Percentiles rank a stretch among this genome's conserved stretches.
phyloP scores from a whole-genome alignment of 148 eudicot species.

The Pouteria glomerata region DNA sequence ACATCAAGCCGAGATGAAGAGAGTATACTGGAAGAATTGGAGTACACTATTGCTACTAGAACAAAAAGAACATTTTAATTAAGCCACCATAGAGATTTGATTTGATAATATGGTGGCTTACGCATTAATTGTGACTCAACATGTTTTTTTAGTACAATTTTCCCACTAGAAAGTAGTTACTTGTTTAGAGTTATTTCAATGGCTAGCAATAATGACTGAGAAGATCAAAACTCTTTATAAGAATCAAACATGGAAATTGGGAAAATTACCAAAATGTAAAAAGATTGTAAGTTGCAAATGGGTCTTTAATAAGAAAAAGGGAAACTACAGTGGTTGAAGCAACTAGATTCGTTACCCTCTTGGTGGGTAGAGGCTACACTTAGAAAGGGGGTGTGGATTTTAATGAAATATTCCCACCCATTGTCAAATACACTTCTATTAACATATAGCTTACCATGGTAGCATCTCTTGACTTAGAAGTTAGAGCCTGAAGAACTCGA shows the following conservation, averaged over 20 bases:
- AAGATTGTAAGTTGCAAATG: constrained; percentile 4
- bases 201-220: neutral
- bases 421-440: constrained; percentile 7
- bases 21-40: neutral
- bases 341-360: neutral
- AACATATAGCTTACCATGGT: neutral
- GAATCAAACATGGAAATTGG: constrained; percentile 7
- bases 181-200: neutral
- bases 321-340: neutral
- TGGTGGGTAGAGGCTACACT: neutral
- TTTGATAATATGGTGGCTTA: neutral
- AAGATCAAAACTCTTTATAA: neutral
- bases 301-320: neutral
- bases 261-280: neutral
- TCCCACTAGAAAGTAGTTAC: too few relatives aligned
- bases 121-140: neutral
- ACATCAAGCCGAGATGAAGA: neutral
- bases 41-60: neutral
- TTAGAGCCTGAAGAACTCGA: too few relatives aligned
- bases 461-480: neutral
- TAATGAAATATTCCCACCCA: too few relatives aligned
- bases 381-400: too few relatives aligned
- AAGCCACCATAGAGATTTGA: neutral
- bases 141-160: neutral
- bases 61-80: neutral